Conservation (phyloP, 805 yeast genomes). For the Saccharomyces paradoxus region DNA sequence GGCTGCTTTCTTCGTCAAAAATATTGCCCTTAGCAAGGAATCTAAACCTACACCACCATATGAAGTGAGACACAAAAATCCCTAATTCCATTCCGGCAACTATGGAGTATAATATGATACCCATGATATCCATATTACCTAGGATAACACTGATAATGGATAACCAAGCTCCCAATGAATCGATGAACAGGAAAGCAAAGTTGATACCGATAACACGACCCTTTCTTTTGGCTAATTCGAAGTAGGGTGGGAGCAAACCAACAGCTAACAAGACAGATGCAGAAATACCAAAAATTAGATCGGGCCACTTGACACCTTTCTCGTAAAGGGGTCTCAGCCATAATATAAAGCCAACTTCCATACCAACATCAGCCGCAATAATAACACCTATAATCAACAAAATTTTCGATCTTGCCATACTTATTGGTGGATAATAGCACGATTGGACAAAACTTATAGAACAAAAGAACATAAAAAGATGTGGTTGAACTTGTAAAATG, state of each 20-base stretch:
- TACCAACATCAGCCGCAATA: slow-evolving; percentile 41
- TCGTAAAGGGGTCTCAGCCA: slow-evolving; percentile 54
- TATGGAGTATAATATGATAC: slow-evolving; percentile 64
- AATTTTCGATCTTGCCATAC: slow-evolving; percentile 32
- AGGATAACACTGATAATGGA: slow-evolving; percentile 56
- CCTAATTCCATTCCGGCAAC: slow-evolving; percentile 74
- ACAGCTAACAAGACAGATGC: slow-evolving; percentile 68
- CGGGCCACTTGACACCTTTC: slow-evolving; percentile 62
- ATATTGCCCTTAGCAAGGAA: slow-evolving; percentile 14
- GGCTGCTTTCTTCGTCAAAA: background rate
- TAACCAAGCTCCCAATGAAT: slow-evolving; percentile 74
- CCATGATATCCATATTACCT: slow-evolving; percentile 68
- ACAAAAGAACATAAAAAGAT: slow-evolving; percentile 66
- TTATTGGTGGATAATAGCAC: slow-evolving; percentile 65
- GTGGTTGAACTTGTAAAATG: slow-evolving; percentile 83
- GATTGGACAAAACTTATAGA: slow-evolving; percentile 60
- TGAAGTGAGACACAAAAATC: slow-evolving; percentile 56
- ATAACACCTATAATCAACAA: slow-evolving; percentile 32
- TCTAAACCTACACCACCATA: slow-evolving; percentile 53
- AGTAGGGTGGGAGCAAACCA: slow-evolving; percentile 85
- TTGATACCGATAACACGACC: slow-evolving; percentile 89
- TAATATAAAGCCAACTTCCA: slow-evolving; percentile 63
- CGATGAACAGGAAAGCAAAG: slow-evolving; percentile 67
- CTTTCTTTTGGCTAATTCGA: slow-evolving; percentile 66
- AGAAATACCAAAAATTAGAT: slow-evolving; percentile 66